These are phyloP conservation scores for Dimocarpus longan DNA, from an alignment of 345 rosid species.

Conservation along the genomic window DNA sequence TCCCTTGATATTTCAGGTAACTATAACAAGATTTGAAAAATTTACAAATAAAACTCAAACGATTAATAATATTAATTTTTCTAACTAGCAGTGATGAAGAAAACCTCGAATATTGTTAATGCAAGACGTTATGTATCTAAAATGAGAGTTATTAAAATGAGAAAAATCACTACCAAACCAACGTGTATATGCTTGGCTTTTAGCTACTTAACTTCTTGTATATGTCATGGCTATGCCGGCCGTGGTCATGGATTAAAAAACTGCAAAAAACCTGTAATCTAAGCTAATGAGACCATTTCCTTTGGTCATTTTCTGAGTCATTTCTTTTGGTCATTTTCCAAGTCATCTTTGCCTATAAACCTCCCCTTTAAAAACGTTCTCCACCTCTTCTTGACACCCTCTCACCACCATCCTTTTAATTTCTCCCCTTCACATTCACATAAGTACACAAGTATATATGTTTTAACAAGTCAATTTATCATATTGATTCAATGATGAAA, in stretches of 20 bases:
- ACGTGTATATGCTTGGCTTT: conserved; percentile 40
- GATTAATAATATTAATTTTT: no score
- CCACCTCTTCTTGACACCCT: conserved; percentile 31
- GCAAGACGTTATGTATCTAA: neutral
- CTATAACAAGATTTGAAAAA: no score
- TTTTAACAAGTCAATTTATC: neutral
- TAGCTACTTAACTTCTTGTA: conserved; percentile 34
- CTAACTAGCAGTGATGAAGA: neutral
- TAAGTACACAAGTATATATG: no score
- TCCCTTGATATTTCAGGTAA: no score
- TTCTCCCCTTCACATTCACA: neutral
- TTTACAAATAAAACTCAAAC: no score
- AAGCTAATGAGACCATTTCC: conserved; percentile 32
- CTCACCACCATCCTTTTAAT: conserved; percentile 14
- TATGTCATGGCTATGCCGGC: conserved; percentile 65
- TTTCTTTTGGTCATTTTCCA: conserved; percentile 27
- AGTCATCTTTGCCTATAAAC: conserved; percentile 7
- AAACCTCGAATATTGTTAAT: neutral
- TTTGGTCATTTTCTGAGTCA: conserved; percentile 21
- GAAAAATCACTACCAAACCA: conserved; percentile 46
- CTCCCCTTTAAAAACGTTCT: conserved; percentile 32
- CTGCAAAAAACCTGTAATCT: neutral
- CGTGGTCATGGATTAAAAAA: conserved; percentile 28
- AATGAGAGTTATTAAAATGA: conserved; percentile 7
- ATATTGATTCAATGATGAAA: conserved; percentile 28